These are phyloP conservation scores for Komagataella ulmi DNA, from an alignment of 805 yeast genomes.

Conservation along the genomic window DNA sequence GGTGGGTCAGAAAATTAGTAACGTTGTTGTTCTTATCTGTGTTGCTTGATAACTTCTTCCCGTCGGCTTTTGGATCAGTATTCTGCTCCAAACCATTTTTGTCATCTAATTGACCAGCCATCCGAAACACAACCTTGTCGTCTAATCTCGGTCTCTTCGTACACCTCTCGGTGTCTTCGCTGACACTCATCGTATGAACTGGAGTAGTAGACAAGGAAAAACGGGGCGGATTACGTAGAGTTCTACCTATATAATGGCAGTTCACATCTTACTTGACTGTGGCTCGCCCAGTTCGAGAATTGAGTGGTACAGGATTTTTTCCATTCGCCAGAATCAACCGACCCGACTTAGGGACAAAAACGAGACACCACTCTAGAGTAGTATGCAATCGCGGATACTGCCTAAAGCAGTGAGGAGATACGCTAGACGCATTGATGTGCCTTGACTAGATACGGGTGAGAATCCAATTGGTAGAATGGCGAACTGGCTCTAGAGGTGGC, in stretches of 20 bases:
- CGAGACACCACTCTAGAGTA: background rate
- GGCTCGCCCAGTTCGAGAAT: background rate
- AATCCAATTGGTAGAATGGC: too few species aligned
- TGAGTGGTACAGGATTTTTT: background rate
- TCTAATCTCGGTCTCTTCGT: background rate
- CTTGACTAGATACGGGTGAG: too few species aligned
- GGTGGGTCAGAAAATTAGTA: conserved; percentile 21
- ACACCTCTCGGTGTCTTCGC: background rate
- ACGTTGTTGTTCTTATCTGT: conserved; percentile 10
- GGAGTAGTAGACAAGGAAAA: background rate
- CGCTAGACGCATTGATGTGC: too few species aligned
- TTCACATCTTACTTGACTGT: background rate
- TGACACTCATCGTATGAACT: background rate
- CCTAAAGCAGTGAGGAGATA: background rate
- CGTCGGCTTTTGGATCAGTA: background rate
- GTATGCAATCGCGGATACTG: background rate
- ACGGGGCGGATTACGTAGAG: background rate
- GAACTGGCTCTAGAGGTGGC: too few species aligned
- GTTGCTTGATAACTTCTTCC: background rate
- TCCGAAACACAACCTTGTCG: background rate
- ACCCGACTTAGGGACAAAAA: background rate
- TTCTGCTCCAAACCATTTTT: background rate
- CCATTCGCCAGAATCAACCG: background rate
- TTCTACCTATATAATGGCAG: background rate
- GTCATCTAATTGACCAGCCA: background rate